Percentiles rank a stretch among this genome's conserved stretches.
phyloP scores from a whole-genome alignment of 495 filamentous ascomycete genomes.

The Penicillium malachiteum region DNA sequence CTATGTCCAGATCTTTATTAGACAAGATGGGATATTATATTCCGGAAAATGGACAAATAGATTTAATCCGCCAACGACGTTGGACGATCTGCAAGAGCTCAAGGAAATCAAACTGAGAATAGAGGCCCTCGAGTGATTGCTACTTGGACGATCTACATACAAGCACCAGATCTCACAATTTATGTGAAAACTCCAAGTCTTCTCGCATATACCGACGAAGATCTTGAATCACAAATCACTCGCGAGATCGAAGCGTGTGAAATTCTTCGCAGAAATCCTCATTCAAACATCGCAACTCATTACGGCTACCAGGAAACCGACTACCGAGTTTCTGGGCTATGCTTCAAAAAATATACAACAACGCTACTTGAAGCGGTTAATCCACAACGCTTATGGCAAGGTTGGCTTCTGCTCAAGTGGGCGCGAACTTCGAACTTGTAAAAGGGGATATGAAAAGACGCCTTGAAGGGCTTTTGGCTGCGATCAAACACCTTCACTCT shows the following conservation, averaged over 20 bases:
- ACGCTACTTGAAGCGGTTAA: constrained; percentile 31
- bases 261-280: too few relatives aligned
- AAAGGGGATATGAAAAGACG: constrained; percentile 10
- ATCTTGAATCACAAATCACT: too few relatives aligned
- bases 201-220: too few relatives aligned
- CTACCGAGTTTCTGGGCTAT: too few relatives aligned
- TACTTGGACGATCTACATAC: too few relatives aligned
- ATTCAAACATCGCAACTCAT: too few relatives aligned
- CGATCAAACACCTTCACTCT: constrained; percentile 36
- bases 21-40: constrained; percentile 22
- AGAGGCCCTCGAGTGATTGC: too few relatives aligned
- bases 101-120: constrained; percentile 26
- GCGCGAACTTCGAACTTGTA: constrained; percentile 17
- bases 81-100: constrained; percentile 21
- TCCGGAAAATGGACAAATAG: constrained; percentile 22
- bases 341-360: too few relatives aligned
- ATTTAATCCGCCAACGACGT: constrained; percentile 13
- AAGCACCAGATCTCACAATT: too few relatives aligned
- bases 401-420: constrained; percentile 17
- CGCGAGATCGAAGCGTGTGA: too few relatives aligned
- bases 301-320: too few relatives aligned
- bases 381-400: constrained; percentile 19
- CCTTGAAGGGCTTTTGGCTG: constrained; percentile 29
- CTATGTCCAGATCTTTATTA: constrained; percentile 21
- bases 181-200: too few relatives aligned